phyloP scores from a whole-genome alignment of 2,329 filamentous ascomycete species.

The Fusarium stilboides region DNA sequence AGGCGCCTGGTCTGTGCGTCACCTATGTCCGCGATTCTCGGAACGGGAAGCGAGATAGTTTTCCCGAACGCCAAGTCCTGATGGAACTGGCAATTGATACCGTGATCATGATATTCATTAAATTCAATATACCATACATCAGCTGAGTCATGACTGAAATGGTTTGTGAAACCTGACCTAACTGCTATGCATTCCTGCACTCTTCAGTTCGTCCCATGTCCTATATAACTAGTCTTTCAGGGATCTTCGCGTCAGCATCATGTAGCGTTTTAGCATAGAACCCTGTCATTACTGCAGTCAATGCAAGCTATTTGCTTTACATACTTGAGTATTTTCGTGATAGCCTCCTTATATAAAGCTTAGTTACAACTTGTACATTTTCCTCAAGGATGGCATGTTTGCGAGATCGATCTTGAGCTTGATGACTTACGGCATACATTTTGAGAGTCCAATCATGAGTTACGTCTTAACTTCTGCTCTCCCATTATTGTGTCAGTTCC shows the following conservation, averaged over 20 bases:
- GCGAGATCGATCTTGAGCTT: no score
- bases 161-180: background rate
- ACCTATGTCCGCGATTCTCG: conserved; percentile 29
- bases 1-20: conserved; percentile 35
- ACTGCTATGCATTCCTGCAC: conserved; percentile 5
- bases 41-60: conserved; percentile 38
- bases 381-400: no score
- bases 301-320: background rate
- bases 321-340: background rate
- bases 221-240: conserved; percentile 35
- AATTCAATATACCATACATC: background rate
- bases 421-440: no score
- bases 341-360: background rate
- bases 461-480: no score
- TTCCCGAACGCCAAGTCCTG: conserved; percentile 36
- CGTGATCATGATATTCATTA: background rate
- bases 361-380: background rate
- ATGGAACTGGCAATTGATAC: conserved; percentile 3
- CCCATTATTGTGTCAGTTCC: no score
- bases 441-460: no score
- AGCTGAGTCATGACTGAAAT: background rate
- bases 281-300: conserved; percentile 37
- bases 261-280: conserved; percentile 37
- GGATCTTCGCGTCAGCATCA: conserved; percentile 36
- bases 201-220: conserved; percentile 20